Percentiles rank a stretch among this genome's conserved stretches.
Evolutionary conservation across 176 grass and related monocot genomes (phyloP).

Genomic region (Triticum turgidum): DNA sequence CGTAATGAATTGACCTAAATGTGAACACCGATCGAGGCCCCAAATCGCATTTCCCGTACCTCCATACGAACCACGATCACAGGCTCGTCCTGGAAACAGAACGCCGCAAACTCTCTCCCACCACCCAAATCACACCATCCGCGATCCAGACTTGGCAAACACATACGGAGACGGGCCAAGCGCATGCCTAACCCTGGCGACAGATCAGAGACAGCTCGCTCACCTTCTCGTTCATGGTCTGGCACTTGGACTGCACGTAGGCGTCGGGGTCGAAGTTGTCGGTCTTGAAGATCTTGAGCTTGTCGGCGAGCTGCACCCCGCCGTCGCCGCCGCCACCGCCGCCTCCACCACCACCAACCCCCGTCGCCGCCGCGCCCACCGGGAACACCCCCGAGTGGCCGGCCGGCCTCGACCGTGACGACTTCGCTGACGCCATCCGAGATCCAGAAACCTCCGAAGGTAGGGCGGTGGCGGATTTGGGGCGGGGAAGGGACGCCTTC

Average conservation of each 20-base stretch:
- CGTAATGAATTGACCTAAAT: neutral
- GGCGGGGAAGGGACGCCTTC: neutral
- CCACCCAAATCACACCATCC: neutral
- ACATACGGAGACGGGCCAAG: neutral
- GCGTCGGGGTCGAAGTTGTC: slow-evolving; percentile 96
- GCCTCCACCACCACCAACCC: slow-evolving; percentile 22
- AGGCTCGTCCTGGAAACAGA: neutral
- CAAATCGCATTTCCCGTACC: neutral
- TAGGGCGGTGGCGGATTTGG: neutral
- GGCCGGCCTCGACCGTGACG: slow-evolving; percentile 74
- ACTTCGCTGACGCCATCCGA: slow-evolving; percentile 81
- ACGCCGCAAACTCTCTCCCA: neutral
- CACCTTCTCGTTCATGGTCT: slow-evolving; percentile 97
- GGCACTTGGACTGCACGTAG: slow-evolving; percentile 98
- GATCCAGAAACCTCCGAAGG: slow-evolving; percentile 20
- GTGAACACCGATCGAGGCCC: neutral
- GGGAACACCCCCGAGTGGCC: slow-evolving; percentile 65
- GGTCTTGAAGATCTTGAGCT: slow-evolving; percentile 99
- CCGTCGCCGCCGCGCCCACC: slow-evolving; percentile 29
- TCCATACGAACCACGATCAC: neutral
- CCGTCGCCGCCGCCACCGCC: slow-evolving; percentile 24
- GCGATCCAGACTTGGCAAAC: slow-evolving; percentile 14
- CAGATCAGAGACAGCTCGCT: neutral
- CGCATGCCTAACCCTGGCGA: too few species aligned
- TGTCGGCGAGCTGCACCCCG: slow-evolving; percentile 92